Base-by-base conservation (phyloP, 495 filamentous ascomycete species). In the Xylaria flabelliformis region DNA sequence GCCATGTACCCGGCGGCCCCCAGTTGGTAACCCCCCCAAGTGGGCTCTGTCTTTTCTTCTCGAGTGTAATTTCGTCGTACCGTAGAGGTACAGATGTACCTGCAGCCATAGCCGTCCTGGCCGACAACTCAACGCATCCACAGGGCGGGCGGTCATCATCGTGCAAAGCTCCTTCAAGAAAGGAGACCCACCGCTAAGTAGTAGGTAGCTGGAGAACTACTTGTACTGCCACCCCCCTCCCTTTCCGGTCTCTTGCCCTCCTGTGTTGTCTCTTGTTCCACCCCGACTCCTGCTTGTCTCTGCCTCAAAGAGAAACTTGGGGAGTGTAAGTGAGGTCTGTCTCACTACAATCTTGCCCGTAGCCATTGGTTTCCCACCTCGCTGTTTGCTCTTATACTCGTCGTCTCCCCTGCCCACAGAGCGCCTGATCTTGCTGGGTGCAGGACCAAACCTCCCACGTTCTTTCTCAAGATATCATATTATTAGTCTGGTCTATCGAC, bases 161-260 rank as follows among this genome's bases (percentile, higher is more conserved):
- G 70, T 67, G 63, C 59, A 64, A 71, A 59, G 55, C 62, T 63
- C 61, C 69, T 70, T 70, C 58, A 36, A 39, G 44, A 56, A 62
- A 68, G 65, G 55, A 71, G 63, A 67, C 62, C 70, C 70, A 66
- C 62, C 63, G 51, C 63, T 50, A 66, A 65, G 65, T 67, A 65
- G 55, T 42, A 42, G 50, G 48, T 58, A 59, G 41, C 58, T 70
- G 65, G 36, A 59, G 55, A 69, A 72, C 70, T 72, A 77, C 76
- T 71, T 74, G 74, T 82, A 76, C 59, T 72, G 78, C 70, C 78
- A 71, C 73, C 74, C 80, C 74, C 78, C 79, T 77, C 74, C 77
- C 79, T 77, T 81, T 71, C 75, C 72, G 74, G 73, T 80, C 74
- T 76, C 76, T 64, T 77, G 77, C 74, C 70, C 73, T 79, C 76